Conservation (phyloP, 805 yeast species). For the Yarrowia divulgata region DNA sequence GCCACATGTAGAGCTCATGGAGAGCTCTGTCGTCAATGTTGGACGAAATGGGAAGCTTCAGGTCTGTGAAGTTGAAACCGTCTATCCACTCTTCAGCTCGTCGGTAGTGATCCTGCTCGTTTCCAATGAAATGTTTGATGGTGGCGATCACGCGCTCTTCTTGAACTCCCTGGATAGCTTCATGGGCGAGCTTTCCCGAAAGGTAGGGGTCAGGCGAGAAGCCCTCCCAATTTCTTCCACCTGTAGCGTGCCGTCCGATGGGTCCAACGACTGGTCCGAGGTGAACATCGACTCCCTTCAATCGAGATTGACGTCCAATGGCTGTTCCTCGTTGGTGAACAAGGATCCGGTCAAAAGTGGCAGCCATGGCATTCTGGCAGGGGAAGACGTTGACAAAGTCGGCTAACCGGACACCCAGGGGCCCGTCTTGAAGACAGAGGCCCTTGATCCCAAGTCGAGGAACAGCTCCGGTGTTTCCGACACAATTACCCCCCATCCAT, state of each 20-base stretch:
- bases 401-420: constrained; percentile 62
- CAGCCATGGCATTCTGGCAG: constrained; percentile 63
- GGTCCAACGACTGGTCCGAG: constrained; percentile 69
- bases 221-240: constrained; percentile 71
- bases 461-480: constrained; percentile 67
- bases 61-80: constrained; percentile 45
- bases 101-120: constrained; percentile 68
- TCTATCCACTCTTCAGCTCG: constrained; percentile 59
- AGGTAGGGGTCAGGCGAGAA: constrained; percentile 68
- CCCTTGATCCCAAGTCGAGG: constrained; percentile 62
- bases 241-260: constrained; percentile 66
- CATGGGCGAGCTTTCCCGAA: constrained; percentile 62
- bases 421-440: constrained; percentile 68
- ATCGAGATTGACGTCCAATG: constrained; percentile 61
- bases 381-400: constrained; percentile 66
- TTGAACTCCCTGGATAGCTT: constrained; percentile 64
- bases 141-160: constrained; percentile 65
- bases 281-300: constrained; percentile 62
- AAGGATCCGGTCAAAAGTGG: constrained; percentile 63
- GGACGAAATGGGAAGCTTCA: constrained; percentile 56
- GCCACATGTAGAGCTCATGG: constrained; percentile 71
- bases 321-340: constrained; percentile 63
- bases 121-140: constrained; percentile 63
- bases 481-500: constrained; percentile 60
- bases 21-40: constrained; percentile 66